phyloP scores from a whole-genome alignment of 306 rosid genomes.

The Prosopis cineraria region DNA sequence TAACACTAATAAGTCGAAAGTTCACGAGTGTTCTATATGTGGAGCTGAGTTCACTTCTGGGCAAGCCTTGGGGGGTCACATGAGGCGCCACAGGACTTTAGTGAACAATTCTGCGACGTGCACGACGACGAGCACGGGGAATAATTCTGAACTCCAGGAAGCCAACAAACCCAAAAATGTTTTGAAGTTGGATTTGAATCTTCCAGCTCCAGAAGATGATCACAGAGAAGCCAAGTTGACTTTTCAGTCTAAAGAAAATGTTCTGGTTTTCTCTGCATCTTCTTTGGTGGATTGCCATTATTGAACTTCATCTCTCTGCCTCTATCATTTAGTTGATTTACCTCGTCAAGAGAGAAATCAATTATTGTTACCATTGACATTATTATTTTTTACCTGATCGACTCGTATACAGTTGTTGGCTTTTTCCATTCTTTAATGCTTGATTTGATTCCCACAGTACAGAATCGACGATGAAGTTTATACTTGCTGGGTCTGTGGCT shows the following conservation, averaged over 20 bases:
- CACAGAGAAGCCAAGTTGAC: constrained; percentile 50
- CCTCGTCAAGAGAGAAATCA: constrained; percentile 10
- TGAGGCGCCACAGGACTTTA: constrained; percentile 75
- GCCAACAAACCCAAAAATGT: constrained; percentile 44
- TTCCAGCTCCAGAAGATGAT: constrained; percentile 79
- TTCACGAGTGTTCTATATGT: constrained; percentile 86
- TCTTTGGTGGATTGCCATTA: constrained; percentile 83
- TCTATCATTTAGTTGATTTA: constrained; percentile 6
- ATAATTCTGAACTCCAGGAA: not conserved
- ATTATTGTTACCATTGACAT: not conserved
- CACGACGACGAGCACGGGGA: constrained; percentile 22
- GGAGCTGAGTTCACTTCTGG: constrained; percentile 83
- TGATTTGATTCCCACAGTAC: not conserved
- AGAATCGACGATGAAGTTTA: constrained; percentile 30
- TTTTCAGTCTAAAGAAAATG: constrained; percentile 51
- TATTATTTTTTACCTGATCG: not conserved
- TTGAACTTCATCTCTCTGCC: constrained; percentile 31
- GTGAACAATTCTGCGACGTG: constrained; percentile 3
- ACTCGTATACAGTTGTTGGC: constrained; percentile 43
- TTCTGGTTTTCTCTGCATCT: constrained; percentile 67
- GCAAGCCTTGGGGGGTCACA: constrained; percentile 93
- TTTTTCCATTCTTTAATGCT: constrained; percentile 46
- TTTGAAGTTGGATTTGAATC: constrained; percentile 76
- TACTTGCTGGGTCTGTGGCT: constrained; percentile 5
- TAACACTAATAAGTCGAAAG: constrained; percentile 41